These are phyloP conservation scores for Luzula sylvatica DNA, from an alignment of 176 grass and related monocot species.

Conservation along the genomic window DNA sequence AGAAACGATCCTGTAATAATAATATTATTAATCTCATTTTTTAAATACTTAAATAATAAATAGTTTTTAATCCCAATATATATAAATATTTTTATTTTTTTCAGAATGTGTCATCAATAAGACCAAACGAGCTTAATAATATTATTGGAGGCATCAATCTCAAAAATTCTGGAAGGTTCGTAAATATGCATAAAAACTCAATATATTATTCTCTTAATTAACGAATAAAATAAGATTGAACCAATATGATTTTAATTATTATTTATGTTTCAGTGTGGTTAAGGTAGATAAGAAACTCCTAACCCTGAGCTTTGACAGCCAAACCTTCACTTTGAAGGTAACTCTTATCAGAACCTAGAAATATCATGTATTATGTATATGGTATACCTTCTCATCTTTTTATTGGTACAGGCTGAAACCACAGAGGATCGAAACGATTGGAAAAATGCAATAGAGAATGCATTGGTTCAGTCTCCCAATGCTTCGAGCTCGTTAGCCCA, in stretches of 20 bases:
- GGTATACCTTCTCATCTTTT: not conserved
- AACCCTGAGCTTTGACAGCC: conserved; percentile 71
- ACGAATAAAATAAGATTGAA: too few relatives aligned
- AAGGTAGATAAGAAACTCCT: conserved; percentile 94
- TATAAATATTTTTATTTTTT: conserved; percentile 24
- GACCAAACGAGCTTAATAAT: conserved; percentile 61
- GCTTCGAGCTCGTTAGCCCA: conserved; percentile 41
- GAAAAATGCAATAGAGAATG: conserved; percentile 87
- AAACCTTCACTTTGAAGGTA: conserved; percentile 86
- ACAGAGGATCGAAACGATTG: conserved; percentile 79
- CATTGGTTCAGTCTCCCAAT: conserved; percentile 73
- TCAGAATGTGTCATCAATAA: conserved; percentile 56
- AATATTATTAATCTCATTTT: too few relatives aligned
- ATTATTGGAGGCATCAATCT: conserved; percentile 89
- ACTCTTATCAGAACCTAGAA: too few relatives aligned
- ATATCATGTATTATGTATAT: too few relatives aligned
- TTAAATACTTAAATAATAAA: too few relatives aligned
- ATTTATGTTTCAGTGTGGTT: conserved; percentile 63
- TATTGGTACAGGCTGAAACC: conserved; percentile 59
- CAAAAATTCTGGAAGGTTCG: conserved; percentile 94
- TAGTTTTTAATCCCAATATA: too few relatives aligned
- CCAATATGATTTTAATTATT: too few relatives aligned
- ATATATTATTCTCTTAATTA: too few relatives aligned
- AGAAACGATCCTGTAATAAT: conserved; percentile 71
- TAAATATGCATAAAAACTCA: conserved; percentile 3